Evolutionary conservation across 2,329 filamentous ascomycete species (phyloP).

Genomic region (Chalara sp.): DNA sequence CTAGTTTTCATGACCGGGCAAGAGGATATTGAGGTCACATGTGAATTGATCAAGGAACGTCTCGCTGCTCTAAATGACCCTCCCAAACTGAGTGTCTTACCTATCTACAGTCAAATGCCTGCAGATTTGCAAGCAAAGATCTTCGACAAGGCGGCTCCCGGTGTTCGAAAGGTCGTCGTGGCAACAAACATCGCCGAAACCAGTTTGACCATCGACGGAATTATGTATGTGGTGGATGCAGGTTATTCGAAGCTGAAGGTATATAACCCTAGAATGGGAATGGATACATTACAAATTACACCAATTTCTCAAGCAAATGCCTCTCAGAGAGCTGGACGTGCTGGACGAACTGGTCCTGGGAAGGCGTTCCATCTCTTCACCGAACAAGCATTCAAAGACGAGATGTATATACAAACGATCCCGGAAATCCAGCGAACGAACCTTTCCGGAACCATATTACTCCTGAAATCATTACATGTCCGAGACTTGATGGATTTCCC

Average conservation of each 20-base stretch:
- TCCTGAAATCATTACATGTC: slow-evolving; percentile 90
- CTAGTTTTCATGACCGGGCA: slow-evolving; percentile 99
- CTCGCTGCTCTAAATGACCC: slow-evolving; percentile 88
- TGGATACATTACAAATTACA: slow-evolving; percentile 97
- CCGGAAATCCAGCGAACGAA: slow-evolving; percentile 97
- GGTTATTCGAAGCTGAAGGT: slow-evolving; percentile 98
- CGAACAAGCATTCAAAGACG: slow-evolving; percentile 89
- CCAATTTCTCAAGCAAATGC: slow-evolving; percentile 96
- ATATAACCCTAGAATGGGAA: slow-evolving; percentile 97
- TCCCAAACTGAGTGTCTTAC: slow-evolving; percentile 86
- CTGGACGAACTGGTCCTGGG: slow-evolving; percentile 88
- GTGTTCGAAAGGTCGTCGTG: slow-evolving; percentile 94
- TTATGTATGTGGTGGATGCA: slow-evolving; percentile 97
- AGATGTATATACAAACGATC: slow-evolving; percentile 94
- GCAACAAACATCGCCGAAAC: slow-evolving; percentile 99
- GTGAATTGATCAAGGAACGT: slow-evolving; percentile 83
- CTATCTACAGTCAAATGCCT: slow-evolving; percentile 99
- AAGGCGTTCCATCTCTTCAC: slow-evolving; percentile 94
- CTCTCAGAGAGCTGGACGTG: slow-evolving; percentile 86
- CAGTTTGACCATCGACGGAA: slow-evolving; percentile 94
- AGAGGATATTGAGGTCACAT: slow-evolving; percentile 96
- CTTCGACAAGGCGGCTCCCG: slow-evolving; percentile 83
- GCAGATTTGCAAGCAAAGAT: slow-evolving; percentile 97
- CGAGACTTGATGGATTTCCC: slow-evolving; percentile 94
- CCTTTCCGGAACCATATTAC: slow-evolving; percentile 85